Conservation (phyloP, 202 grass and related monocot species). For the Sporobolus alterniflorus region DNA sequence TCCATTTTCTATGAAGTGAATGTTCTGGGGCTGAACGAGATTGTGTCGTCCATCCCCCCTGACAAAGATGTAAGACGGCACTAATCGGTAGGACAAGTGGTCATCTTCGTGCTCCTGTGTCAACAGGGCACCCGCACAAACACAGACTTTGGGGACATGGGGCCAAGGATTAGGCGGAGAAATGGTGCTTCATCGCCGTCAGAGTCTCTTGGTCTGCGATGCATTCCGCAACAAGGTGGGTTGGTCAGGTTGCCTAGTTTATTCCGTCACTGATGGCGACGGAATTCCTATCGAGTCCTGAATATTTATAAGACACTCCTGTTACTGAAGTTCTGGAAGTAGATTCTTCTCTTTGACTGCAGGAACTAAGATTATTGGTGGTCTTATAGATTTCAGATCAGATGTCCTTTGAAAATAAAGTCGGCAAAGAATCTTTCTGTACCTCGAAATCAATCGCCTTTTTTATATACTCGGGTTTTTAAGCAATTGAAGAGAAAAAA, state of each 20-base stretch:
- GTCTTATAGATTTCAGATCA: too few relatives aligned
- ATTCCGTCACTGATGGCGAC: not conserved
- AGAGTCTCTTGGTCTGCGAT: not conserved
- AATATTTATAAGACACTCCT: not conserved
- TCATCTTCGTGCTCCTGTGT: not conserved
- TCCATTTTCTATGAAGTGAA: not conserved
- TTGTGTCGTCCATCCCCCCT: not conserved
- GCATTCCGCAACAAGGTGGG: not conserved
- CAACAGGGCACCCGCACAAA: not conserved
- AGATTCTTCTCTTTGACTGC: conserved; percentile 39
- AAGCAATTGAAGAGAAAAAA: too few relatives aligned
- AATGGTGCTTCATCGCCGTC: not conserved
- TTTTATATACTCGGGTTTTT: too few relatives aligned
- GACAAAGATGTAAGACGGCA: not conserved
- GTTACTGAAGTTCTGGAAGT: not conserved
- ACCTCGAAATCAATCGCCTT: too few relatives aligned
- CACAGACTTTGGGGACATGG: not conserved
- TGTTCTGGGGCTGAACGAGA: not conserved
- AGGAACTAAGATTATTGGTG: conserved; percentile 56
- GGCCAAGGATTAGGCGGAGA: not conserved
- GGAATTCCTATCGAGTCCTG: not conserved
- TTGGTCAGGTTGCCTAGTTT: conserved; percentile 6
- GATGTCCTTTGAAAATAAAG: too few relatives aligned
- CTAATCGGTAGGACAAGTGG: not conserved
- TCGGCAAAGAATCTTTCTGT: too few relatives aligned